phyloP scores from a whole-genome alignment of 78 protist genomes.

The Guillardia theta region DNA sequence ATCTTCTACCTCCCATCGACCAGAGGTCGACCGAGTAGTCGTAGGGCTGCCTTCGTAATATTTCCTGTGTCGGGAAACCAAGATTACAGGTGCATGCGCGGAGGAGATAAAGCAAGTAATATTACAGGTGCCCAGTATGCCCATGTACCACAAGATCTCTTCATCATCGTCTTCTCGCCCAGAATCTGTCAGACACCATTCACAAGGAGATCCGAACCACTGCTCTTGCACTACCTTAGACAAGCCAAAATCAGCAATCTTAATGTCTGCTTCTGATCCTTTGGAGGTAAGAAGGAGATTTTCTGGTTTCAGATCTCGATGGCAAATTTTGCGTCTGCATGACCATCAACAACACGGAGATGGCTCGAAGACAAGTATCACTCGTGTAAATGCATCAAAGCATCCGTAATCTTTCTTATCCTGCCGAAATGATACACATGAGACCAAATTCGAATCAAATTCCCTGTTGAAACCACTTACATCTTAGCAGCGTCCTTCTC shows the following conservation, averaged over 20 bases:
- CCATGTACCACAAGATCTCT: slow-evolving; percentile 27
- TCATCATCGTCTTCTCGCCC: slow-evolving; percentile 42
- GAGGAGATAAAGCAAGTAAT: too few species aligned
- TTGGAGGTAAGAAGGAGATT: slow-evolving; percentile 17
- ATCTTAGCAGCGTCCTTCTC: neutral
- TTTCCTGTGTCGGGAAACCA: too few species aligned
- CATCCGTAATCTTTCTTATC: neutral
- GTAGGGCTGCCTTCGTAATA: neutral
- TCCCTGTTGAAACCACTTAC: neutral
- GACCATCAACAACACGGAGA: neutral
- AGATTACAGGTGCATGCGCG: too few species aligned
- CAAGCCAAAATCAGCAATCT: slow-evolving; percentile 30
- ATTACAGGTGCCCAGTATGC: slow-evolving; percentile 37
- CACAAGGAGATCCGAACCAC: too few species aligned
- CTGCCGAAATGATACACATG: neutral
- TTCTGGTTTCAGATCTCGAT: slow-evolving; percentile 21
- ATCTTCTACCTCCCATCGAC: neutral
- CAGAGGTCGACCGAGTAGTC: slow-evolving; percentile 28
- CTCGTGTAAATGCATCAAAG: neutral
- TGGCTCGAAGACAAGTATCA: neutral
- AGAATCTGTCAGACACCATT: neutral
- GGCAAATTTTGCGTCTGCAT: neutral
- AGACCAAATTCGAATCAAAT: too few species aligned
- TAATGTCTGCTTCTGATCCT: neutral
- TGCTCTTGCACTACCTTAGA: too few species aligned